A percentile compares a stretch with the other conserved stretches of the same genome.
Evolutionary conservation across 768 basidiomycete genomes (phyloP).

Genomic region (Rhodocollybia butyracea): DNA sequence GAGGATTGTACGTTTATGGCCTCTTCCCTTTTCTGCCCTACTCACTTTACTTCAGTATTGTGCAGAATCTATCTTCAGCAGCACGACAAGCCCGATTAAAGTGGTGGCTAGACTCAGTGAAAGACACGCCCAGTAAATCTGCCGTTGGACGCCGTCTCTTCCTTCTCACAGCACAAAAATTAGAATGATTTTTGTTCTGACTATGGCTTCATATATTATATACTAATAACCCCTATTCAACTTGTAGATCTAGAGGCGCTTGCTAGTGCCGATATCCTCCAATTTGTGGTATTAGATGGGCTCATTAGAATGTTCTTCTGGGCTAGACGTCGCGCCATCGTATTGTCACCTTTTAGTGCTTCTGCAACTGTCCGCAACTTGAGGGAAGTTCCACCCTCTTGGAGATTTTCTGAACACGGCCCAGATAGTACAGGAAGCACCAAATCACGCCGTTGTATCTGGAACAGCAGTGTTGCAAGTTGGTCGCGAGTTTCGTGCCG

Average conservation of each 20-base stretch:
- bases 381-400: slow-evolving; percentile 37
- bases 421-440: slow-evolving; percentile 47
- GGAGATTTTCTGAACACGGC: slow-evolving; percentile 16
- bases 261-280: slow-evolving; percentile 51
- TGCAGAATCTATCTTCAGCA: slow-evolving; percentile 35
- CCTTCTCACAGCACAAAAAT: slow-evolving; percentile 30
- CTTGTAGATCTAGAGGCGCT: slow-evolving; percentile 51
- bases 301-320: slow-evolving; percentile 65
- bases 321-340: slow-evolving; percentile 38
- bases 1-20: slow-evolving; percentile 63
- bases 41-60: slow-evolving; percentile 25
- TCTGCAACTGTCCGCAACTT: slow-evolving; percentile 50
- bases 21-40: not conserved
- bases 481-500: slow-evolving; percentile 43
- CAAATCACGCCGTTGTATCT: slow-evolving; percentile 35
- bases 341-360: slow-evolving; percentile 25
- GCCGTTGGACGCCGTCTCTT: slow-evolving; percentile 47
- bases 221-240: slow-evolving; percentile 12
- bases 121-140: slow-evolving; percentile 31
- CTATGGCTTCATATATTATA: not conserved
- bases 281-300: slow-evolving; percentile 27
- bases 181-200: not conserved
- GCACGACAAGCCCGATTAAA: slow-evolving; percentile 47
- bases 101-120: slow-evolving; percentile 63
- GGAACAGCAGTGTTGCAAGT: slow-evolving; percentile 55